Base-by-base conservation (phyloP, 75 land plant species). In the Cupressus sempervirens region DNA sequence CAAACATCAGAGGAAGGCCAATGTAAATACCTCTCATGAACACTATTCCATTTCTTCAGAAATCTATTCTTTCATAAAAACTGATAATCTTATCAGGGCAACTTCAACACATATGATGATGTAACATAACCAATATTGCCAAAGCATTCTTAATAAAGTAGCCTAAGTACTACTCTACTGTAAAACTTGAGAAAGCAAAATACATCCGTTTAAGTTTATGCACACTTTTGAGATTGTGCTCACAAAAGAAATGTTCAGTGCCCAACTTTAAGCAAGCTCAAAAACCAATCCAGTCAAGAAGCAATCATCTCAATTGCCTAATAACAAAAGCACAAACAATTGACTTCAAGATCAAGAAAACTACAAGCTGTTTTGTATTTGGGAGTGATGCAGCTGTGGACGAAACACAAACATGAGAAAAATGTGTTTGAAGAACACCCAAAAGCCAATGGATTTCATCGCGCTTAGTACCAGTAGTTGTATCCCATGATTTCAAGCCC, bases 1-100 rank as follows among this genome's bases (percentile, higher is more conserved):
- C 74, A 36, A 77, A 86, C 70, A 45, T 53, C 46, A 10, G 54
- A 29, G 53, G 58, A 75, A 16, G 74, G 43, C 45, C 86, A 76
- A 84, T 87, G 56, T 32, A 23, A 29, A 13, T 70, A 29, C 74
- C 35, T 70, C 35, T 70, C 34, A 70, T 9, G 35, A 70, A 70
- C 74, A 70, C 35, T 13, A 70, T 70, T 70, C 14, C 35, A 70
- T 70, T 30, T 70, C 36, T 70, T 70, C 32, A 12, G 0, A 30
- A 35, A 70, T 70, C 32, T 30, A 70, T 35, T 68, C 32, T 30
- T 50, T 9, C 74, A 70, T 12, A 2, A 30, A 32, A 70, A 9
- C 35, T 32, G 32, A 70, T 10, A 70, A 32, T 70, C 74, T 23
- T 20, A 62, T 23, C 23, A 20, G 67, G 67, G 67, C 67, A 62